Conservation (phyloP, 1,284 basidiomycete genomes). For the Leccinum pachyderme region DNA sequence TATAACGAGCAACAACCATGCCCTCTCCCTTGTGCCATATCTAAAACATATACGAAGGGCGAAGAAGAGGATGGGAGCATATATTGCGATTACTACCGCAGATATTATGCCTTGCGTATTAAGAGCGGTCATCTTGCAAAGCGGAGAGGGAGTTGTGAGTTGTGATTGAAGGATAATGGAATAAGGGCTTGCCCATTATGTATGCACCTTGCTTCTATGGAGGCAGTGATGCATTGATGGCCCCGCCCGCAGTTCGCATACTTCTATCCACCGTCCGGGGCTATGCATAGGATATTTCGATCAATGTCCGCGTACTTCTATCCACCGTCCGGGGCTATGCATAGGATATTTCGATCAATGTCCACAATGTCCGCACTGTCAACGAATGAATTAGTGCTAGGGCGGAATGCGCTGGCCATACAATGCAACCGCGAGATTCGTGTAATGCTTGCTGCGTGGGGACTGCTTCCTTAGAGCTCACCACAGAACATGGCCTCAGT, state of each 20-base stretch:
- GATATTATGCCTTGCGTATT: constrained; percentile 53
- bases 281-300: constrained; percentile 5
- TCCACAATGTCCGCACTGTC: no score
- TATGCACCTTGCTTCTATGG: constrained; percentile 5
- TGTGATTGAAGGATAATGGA: constrained; percentile 3
- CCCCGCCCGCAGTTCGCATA: neutral
- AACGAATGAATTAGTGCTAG: no score
- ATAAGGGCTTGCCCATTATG: constrained; percentile 19
- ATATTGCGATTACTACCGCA: constrained; percentile 53
- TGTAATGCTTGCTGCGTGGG: no score
- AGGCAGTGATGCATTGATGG: constrained; percentile 18
- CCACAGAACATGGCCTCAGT: no score
- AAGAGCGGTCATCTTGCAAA: constrained; percentile 30
- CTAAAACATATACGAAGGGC: constrained; percentile 44
- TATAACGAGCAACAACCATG: constrained; percentile 59
- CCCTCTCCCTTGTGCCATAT: constrained; percentile 55
- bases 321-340: constrained; percentile 12
- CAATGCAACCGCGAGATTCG: no score
- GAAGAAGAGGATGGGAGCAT: constrained; percentile 49
- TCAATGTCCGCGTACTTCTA: neutral
- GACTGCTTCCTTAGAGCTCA: no score
- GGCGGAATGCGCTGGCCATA: no score
- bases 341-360: neutral
- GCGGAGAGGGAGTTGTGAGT: neutral
- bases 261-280: constrained; percentile 4